A percentile compares a stretch with the other conserved stretches of the same genome.
phyloP scores from a whole-genome alignment of 2,329 filamentous ascomycete genomes.

The Cytospora leucostoma region DNA sequence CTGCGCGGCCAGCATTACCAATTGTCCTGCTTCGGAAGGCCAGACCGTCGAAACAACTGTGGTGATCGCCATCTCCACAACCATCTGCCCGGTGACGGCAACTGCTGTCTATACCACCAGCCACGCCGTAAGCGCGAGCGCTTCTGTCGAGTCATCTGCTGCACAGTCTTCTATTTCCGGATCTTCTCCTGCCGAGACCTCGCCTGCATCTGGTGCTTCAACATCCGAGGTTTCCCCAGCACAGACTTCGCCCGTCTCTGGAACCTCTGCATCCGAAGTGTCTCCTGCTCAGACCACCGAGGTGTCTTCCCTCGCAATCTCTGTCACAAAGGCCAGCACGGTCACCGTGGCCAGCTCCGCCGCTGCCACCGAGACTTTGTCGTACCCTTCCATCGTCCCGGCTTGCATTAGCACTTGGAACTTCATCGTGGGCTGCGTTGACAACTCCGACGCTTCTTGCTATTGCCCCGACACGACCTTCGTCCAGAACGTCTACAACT shows the following conservation, averaged over 20 bases:
- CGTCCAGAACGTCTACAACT: constrained; percentile 77
- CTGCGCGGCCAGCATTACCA: constrained; percentile 52
- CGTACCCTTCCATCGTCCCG: constrained; percentile 74
- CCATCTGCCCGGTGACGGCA: constrained; percentile 62
- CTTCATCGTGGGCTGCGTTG: constrained; percentile 69
- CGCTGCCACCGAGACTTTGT: constrained; percentile 47
- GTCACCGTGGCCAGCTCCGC: constrained; percentile 40
- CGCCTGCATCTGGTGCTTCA: constrained; percentile 5
- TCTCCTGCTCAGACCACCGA: constrained; percentile 22
- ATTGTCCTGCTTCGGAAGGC: constrained; percentile 14
- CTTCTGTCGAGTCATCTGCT: constrained; percentile 21
- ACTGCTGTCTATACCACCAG: constrained; percentile 40
- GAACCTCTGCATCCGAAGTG: constrained; percentile 23
- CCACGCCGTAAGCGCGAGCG: constrained; percentile 25
- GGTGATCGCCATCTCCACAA: constrained; percentile 60
- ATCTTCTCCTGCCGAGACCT: constrained; percentile 28
- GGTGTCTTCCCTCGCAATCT: constrained; percentile 26
- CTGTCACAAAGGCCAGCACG: constrained; percentile 40
- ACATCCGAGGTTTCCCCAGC: constrained; percentile 27
- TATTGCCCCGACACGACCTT: constrained; percentile 82
- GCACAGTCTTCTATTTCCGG: neutral
- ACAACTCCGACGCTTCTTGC: constrained; percentile 78
- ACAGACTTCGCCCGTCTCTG: constrained; percentile 10
- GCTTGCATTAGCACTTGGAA: constrained; percentile 93
- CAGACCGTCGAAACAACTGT: constrained; percentile 45